phyloP scores from a whole-genome alignment of 1,139 yeast species.

The Sugiyamaella novakii region DNA sequence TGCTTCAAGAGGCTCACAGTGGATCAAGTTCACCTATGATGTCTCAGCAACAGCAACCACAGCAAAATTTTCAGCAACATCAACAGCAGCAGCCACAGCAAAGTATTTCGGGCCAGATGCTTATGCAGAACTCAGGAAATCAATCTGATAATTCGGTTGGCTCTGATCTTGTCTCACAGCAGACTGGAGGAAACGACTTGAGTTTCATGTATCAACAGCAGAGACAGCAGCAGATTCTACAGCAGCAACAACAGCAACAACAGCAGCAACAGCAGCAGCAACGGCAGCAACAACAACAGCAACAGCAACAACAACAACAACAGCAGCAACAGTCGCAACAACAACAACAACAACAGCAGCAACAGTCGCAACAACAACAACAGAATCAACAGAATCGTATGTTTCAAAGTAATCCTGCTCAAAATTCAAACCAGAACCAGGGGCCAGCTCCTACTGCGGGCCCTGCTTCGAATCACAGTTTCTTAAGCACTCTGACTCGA shows the following conservation, averaged over 20 bases:
- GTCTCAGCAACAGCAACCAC: slow-evolving; percentile 21
- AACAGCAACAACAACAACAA: slow-evolving; percentile 14
- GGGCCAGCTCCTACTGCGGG: background rate
- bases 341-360: slow-evolving; percentile 20
- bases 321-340: slow-evolving; percentile 25
- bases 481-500: slow-evolving; percentile 24
- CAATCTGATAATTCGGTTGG: slow-evolving; percentile 12
- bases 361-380: slow-evolving; percentile 15
- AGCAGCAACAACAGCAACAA: slow-evolving; percentile 24
- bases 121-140: slow-evolving; percentile 5
- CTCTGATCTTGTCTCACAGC: slow-evolving; percentile 20
- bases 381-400: slow-evolving; percentile 10
- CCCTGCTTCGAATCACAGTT: slow-evolving; percentile 5
- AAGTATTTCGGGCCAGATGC: slow-evolving; percentile 7
- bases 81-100: slow-evolving; percentile 21
- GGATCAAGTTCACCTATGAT: slow-evolving; percentile 29
- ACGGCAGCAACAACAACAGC: slow-evolving; percentile 16
- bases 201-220: slow-evolving; percentile 26
- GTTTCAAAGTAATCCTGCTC: slow-evolving; percentile 11
- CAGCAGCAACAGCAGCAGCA: slow-evolving; percentile 20
- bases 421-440: slow-evolving; percentile 19
- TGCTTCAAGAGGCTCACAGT: slow-evolving; percentile 34
- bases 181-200: slow-evolving; percentile 13
- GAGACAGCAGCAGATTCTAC: slow-evolving; percentile 28
- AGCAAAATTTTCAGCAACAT: slow-evolving; percentile 12